Evolutionary conservation across 2,329 filamentous ascomycete species (phyloP).

Genomic region (Trichoderma cornu-damae): DNA sequence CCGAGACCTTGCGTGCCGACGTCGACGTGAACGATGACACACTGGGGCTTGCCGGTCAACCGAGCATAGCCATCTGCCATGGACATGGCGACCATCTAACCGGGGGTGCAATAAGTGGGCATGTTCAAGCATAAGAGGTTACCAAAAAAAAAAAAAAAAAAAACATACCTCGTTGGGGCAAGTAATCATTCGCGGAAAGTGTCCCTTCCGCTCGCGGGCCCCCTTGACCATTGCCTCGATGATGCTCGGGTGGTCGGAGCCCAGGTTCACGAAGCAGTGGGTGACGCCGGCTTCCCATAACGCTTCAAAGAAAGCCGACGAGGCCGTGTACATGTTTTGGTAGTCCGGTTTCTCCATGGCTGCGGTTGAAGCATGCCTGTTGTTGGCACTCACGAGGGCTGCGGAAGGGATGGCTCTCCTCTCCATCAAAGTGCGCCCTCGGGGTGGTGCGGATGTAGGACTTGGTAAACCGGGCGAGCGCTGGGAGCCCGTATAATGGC

Average conservation of each 20-base stretch:
- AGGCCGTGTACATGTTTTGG: slow-evolving; percentile 61
- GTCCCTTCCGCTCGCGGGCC: slow-evolving; percentile 57
- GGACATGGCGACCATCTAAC: slow-evolving; percentile 74
- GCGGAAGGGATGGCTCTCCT: slow-evolving; percentile 3
- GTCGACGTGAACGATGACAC: slow-evolving; percentile 75
- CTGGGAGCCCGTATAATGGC: neutral
- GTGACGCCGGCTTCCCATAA: slow-evolving; percentile 64
- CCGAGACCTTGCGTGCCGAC: slow-evolving; percentile 76
- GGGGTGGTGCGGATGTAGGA: neutral
- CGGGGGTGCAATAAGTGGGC: neutral
- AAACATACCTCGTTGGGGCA: slow-evolving; percentile 67
- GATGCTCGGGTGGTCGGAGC: slow-evolving; percentile 70
- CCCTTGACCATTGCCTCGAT: slow-evolving; percentile 77
- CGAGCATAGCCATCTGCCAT: slow-evolving; percentile 79
- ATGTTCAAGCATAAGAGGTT: neutral
- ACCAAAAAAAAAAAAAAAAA: neutral
- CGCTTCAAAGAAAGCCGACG: slow-evolving; percentile 77
- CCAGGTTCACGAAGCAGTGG: slow-evolving; percentile 60
- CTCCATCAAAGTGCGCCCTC: neutral
- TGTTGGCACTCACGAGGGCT: slow-evolving; percentile 6
- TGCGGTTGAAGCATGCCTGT: slow-evolving; percentile 19
- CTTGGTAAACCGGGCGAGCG: slow-evolving; percentile 7
- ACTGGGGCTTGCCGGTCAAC: slow-evolving; percentile 66
- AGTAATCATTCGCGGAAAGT: slow-evolving; percentile 69
- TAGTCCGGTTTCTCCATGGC: slow-evolving; percentile 21